phyloP scores from a whole-genome alignment of 345 rosid species.

The Ricinus communis region DNA sequence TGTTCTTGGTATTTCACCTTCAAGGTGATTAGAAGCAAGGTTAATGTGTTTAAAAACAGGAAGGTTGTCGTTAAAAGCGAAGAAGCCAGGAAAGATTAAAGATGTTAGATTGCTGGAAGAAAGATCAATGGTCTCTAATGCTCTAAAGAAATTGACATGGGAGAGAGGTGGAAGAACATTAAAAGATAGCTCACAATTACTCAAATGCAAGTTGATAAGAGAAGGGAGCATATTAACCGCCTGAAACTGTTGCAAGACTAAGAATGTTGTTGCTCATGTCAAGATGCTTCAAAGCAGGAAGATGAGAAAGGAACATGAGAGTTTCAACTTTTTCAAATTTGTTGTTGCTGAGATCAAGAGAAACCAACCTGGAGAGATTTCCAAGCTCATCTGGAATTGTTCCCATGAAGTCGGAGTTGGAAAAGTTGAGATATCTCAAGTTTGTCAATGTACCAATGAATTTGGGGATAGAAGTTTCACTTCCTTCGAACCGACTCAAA shows the following conservation, averaged over 20 bases:
- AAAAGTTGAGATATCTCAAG: not conserved
- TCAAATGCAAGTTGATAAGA: not conserved
- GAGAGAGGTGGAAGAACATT: not conserved
- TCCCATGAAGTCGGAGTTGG: not conserved
- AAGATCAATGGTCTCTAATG: not conserved
- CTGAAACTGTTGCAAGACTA: not conserved
- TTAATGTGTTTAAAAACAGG: not conserved
- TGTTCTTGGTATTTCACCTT: not conserved
- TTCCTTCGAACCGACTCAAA: not conserved
- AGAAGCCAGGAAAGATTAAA: not conserved
- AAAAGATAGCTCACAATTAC: not conserved
- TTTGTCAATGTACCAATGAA: not conserved
- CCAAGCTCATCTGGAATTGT: not conserved
- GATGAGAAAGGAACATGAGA: not conserved
- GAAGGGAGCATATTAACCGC: not conserved
- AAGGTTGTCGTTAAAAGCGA: not conserved
- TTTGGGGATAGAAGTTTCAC: not conserved
- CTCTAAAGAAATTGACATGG: not conserved
- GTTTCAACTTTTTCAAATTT: not conserved
- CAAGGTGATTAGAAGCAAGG: not conserved
- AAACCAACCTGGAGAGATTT: constrained; percentile 1
- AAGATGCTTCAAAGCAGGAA: not conserved
- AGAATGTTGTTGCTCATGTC: not conserved
- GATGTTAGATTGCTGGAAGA: not conserved
- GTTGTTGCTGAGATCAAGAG: constrained; percentile 4